A percentile compares a stretch with the other conserved stretches of the same genome.
phyloP scores from a whole-genome alignment of 139 green algal genomes.

The Gonium pectorale region DNA sequence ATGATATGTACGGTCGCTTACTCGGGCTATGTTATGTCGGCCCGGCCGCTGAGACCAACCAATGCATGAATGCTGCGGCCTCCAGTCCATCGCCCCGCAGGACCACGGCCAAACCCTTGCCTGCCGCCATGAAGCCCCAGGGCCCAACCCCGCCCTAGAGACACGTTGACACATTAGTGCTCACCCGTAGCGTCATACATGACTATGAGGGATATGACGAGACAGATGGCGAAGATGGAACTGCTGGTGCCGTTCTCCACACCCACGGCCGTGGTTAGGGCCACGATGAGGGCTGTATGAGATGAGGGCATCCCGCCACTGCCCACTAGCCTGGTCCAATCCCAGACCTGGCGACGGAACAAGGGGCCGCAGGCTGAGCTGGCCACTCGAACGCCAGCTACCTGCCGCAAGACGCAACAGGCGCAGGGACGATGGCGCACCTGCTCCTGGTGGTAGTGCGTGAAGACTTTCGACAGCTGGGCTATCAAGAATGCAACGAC shows the following conservation, averaged over 20 bases:
- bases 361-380: neutral
- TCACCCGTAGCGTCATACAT: constrained; percentile 56
- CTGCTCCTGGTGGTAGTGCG: constrained; percentile 27
- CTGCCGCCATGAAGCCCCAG: too few species aligned
- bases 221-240: constrained; percentile 76
- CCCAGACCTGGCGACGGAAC: neutral
- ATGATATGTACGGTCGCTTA: too few species aligned
- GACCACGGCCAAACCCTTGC: too few species aligned
- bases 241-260: constrained; percentile 69
- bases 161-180: too few species aligned
- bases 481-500: constrained; percentile 5
- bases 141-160: too few species aligned
- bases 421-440: too few species aligned
- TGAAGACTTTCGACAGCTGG: constrained; percentile 31
- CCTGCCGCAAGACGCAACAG: too few species aligned
- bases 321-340: constrained; percentile 7
- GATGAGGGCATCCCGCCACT: constrained; percentile 80
- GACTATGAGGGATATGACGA: constrained; percentile 80
- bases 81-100: too few species aligned
- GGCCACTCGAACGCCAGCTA: neutral
- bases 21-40: too few species aligned
- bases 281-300: constrained; percentile 81
- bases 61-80: too few species aligned
- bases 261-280: constrained; percentile 77
- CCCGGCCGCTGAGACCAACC: too few species aligned